Evolutionary conservation across 163 green algal genomes (phyloP), one percentile per base, ranked within the genome.

Genomic region (Prototheca wickerhamii): DNA sequence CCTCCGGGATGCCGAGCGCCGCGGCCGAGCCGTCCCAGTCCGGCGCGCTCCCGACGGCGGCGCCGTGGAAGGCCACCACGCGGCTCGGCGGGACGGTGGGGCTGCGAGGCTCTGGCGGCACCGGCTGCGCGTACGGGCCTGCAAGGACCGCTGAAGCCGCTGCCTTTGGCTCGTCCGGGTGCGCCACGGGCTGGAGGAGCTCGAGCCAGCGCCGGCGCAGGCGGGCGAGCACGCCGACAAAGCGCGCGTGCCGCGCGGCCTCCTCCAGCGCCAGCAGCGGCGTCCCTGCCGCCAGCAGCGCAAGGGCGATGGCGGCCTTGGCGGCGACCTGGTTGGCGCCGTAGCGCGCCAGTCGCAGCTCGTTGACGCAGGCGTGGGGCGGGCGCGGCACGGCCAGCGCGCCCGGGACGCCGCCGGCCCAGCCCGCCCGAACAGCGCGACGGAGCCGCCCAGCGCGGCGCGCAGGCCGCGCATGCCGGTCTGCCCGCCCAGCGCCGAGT

Each of bases 391-490:
- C 60, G 6, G 73, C 76, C 58, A 86, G 64, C 58, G 71, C 64
- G 20, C 79, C 76, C 2, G 78, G 78, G 23, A 76, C 43, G 25
- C 53, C 55, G 10, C 44, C 60, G 12, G 63, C 53, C 46, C 46
- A 66, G 15, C 44, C 30, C 0, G 63, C 60, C 0, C 60, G 63
- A 61, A 85, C 1, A 23, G 26, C 23, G 28, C 12, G 6, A 10
- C 6, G 7, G 37, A 49, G 58, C 55, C 55, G 0, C 40, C 59
- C 21, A 89, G 40, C 42, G 74, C 76, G 4, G 60, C 32, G 21
- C 69, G 25, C 17, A 83, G 35, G 63, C 83, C 76, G 3, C 29
- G 21, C 6, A n/a, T n/a, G n/a, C n/a, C n/a, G n/a, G n/a, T 12
- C 10, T 4, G 15, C 44, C 33, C 33, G 23, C 33, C 44, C 12